Evolutionary conservation across 345 rosid genomes (phyloP).

Genomic region (Rhodamnia argentea): DNA sequence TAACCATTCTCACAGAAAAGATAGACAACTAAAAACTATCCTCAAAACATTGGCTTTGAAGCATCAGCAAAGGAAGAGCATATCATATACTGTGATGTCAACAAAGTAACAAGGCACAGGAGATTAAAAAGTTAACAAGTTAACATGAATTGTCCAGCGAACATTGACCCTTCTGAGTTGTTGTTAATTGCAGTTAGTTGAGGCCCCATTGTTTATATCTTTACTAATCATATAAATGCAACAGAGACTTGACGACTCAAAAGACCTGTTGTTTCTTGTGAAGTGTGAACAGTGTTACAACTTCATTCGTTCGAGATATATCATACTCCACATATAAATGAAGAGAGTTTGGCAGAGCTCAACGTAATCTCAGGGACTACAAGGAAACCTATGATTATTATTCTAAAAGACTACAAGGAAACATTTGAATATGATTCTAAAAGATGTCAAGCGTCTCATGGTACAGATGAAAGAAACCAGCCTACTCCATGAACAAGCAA

Average conservation of each 20-base stretch:
- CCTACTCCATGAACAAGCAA: not conserved
- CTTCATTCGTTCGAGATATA: not conserved
- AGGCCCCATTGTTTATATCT: not conserved
- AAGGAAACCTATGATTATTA: not conserved
- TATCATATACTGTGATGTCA: not conserved
- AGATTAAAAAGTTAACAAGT: not conserved
- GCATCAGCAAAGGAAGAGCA: not conserved
- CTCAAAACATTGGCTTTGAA: not conserved
- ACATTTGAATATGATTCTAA: not conserved
- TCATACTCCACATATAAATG: not conserved
- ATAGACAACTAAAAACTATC: not conserved
- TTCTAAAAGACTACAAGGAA: not conserved
- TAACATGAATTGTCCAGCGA: not conserved
- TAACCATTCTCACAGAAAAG: not conserved
- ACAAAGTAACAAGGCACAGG: not conserved
- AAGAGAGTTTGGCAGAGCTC: not conserved
- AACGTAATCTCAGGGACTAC: not conserved
- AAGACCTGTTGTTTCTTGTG: not conserved
- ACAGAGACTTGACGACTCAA: not conserved
- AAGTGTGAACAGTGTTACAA: not conserved
- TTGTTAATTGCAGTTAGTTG: not conserved
- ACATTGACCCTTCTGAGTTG: not conserved
- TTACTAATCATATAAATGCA: not conserved
- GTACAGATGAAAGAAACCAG: not conserved
- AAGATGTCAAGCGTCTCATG: not conserved